phyloP scores from a whole-genome alignment of 371 early-diverging fungal species.

The Catenaria anguillulae region DNA sequence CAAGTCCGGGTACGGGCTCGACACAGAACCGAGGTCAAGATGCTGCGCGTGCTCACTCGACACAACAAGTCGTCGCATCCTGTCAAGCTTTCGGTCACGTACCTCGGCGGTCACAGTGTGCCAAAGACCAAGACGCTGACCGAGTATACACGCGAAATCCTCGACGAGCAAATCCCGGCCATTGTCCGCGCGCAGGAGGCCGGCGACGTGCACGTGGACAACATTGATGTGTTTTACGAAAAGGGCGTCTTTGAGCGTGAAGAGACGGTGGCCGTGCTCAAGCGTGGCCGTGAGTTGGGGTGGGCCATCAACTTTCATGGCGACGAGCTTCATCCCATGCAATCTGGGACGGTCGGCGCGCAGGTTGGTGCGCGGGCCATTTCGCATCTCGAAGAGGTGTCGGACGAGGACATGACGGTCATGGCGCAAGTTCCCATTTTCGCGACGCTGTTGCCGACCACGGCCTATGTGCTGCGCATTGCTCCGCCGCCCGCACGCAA shows the following conservation, averaged over 20 bases:
- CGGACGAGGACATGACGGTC: conserved; percentile 3
- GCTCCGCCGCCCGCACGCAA: conserved; percentile 10
- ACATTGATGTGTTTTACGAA: conserved; percentile 11
- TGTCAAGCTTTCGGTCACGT: conserved; percentile 8
- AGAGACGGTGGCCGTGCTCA: conserved; percentile 1
- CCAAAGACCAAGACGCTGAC: conserved; percentile 7
- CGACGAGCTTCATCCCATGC: conserved; percentile 10
- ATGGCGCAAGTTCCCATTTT: conserved; percentile 7
- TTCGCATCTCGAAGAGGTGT: conserved; percentile 8
- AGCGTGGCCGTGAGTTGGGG: conserved; percentile 6
- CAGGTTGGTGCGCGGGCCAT: conserved; percentile 9
- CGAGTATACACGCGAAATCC: conserved; percentile 1
- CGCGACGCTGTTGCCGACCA: conserved; percentile 10
- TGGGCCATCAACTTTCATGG: conserved; percentile 11
- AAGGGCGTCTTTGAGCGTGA: conserved; percentile 9
- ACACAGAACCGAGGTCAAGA: conserved; percentile 11
- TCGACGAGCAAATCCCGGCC: conserved; percentile 8
- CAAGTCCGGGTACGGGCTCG: conserved; percentile 11
- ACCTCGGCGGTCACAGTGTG: conserved; percentile 11
- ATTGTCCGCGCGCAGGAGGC: conserved; percentile 1
- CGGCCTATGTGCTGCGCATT: conserved; percentile 10
- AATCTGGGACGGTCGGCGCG: conserved; percentile 5
- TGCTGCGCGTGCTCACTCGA: conserved; percentile 7
- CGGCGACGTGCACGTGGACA: conserved; percentile 7
- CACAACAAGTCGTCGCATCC: conserved; percentile 5